Evolutionary conservation across 1,139 yeast genomes (phyloP).

Genomic region (Debaryomyces sp.): DNA sequence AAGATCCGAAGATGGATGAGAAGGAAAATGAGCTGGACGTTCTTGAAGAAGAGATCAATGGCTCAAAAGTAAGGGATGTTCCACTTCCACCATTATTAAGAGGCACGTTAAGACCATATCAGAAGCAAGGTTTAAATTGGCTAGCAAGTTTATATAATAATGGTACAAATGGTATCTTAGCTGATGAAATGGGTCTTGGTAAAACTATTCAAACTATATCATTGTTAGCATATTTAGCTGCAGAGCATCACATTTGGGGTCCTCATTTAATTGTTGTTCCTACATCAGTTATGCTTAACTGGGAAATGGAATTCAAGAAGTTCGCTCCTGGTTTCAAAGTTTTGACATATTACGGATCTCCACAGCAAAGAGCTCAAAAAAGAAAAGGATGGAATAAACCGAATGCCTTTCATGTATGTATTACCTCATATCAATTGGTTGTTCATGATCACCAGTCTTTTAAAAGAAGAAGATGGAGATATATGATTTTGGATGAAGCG

Average conservation of each 20-base stretch:
- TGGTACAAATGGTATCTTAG: slow-evolving; percentile 93
- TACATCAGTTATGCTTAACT: slow-evolving; percentile 96
- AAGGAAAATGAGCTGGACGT: slow-evolving; percentile 18
- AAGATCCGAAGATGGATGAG: slow-evolving; percentile 12
- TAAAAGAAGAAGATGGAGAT: slow-evolving; percentile 90
- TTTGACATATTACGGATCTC: slow-evolving; percentile 95
- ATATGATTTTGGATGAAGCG: slow-evolving; percentile 97
- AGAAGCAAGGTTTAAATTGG: slow-evolving; percentile 97
- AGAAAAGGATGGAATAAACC: slow-evolving; percentile 98
- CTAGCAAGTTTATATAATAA: slow-evolving; percentile 90
- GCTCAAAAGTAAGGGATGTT: slow-evolving; percentile 64
- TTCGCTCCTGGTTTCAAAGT: slow-evolving; percentile 99
- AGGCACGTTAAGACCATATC: slow-evolving; percentile 88
- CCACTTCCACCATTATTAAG: slow-evolving; percentile 68
- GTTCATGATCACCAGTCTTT: slow-evolving; percentile 96
- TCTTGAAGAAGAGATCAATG: slow-evolving; percentile 43
- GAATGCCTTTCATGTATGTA: slow-evolving; percentile 94
- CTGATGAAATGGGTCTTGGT: slow-evolving; percentile 99
- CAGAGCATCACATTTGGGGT: slow-evolving; percentile 95
- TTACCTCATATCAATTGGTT: slow-evolving; percentile 93
- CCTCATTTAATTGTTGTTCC: slow-evolving; percentile 97
- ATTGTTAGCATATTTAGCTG: slow-evolving; percentile 81
- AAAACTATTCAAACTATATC: slow-evolving; percentile 96
- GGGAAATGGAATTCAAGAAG: slow-evolving; percentile 99
- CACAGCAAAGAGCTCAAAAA: slow-evolving; percentile 93